phyloP scores from a whole-genome alignment of 257 asterid genomes.

The Plantago major region DNA sequence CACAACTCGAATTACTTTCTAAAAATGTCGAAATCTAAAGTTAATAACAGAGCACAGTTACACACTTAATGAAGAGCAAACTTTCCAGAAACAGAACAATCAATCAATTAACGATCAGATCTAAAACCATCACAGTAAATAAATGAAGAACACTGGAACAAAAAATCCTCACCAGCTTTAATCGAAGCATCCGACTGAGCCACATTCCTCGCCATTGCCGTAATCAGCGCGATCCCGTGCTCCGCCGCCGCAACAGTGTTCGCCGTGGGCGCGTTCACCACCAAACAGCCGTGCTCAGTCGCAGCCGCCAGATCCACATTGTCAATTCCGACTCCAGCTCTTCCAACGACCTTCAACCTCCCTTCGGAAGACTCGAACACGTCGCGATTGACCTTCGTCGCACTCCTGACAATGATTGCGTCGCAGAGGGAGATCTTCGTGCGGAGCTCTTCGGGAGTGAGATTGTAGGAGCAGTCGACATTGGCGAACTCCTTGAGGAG shows the following conservation, averaged over 20 bases:
- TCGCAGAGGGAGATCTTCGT: slow-evolving; percentile 63
- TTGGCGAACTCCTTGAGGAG: slow-evolving; percentile 53
- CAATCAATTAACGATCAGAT: background rate
- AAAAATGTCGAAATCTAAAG: too few relatives aligned
- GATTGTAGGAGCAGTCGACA: slow-evolving; percentile 57
- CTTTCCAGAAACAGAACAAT: background rate
- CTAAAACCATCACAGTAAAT: background rate
- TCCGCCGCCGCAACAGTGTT: slow-evolving; percentile 75
- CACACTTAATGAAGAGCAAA: too few relatives aligned
- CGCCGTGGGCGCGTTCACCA: slow-evolving; percentile 71
- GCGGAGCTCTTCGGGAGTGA: slow-evolving; percentile 56
- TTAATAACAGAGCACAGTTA: too few relatives aligned
- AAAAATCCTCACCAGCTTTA: slow-evolving; percentile 44
- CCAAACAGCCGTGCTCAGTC: slow-evolving; percentile 67
- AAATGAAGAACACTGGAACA: too few relatives aligned
- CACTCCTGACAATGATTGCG: slow-evolving; percentile 65
- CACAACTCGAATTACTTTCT: too few relatives aligned
- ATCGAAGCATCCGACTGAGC: slow-evolving; percentile 68
- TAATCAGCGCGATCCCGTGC: slow-evolving; percentile 60
- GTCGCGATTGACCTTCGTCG: slow-evolving; percentile 59
- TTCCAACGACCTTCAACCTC: slow-evolving; percentile 61
- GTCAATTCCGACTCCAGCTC: slow-evolving; percentile 77
- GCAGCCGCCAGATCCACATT: slow-evolving; percentile 79
- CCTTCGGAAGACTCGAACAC: slow-evolving; percentile 63
- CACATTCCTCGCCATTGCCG: slow-evolving; percentile 60